Evolutionary conservation across 441 rosid genomes (phyloP), one percentile per base, ranked within the genome.

Genomic region (Euphorbia corollata): DNA sequence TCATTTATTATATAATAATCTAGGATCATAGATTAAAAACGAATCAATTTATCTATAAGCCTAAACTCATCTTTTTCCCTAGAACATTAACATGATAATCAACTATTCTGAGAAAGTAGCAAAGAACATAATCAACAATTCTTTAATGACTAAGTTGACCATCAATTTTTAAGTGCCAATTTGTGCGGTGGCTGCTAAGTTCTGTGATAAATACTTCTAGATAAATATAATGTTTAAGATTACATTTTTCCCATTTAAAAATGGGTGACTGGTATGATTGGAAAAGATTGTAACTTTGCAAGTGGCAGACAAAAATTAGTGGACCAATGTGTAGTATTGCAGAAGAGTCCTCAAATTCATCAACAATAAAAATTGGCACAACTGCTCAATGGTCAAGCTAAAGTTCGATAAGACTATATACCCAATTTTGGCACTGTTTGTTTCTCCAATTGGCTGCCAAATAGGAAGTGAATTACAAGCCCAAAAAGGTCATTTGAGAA

Each of bases 231-330:
- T 54, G 27, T 54, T 54, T 19, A 54, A 22, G 58, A 54, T 54
- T 19, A 19, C 19, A 19, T 19, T 54, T 54, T 53, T 10, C 11
- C 15, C 9, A 6, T 1, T 18, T n/a, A 18, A 16, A 63, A 38
- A 65, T 34, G 34, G 60, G 69, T 22, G 59, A 55, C 16, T 11
- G 64, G 54, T 43, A 43, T 30, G 62, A 59, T 32, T 23, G 68
- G 59, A 32, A 64, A 64, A 30, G 59, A 56, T 32, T 18, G 68
- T 41, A 64, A 41, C 10, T 56, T 32, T 34, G 68, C 59, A 64
- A 57, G 39, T 56, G 70, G 70, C 70, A 41, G 70, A 67, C 70
- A 67, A 20, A 23, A 67, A 67, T 3, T 56, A 67, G 70, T 67
- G 70, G 70, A 12, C 55, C 39, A 63, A 11, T 65, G 18, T 34